Evolutionary conservation across 495 filamentous ascomycete species (phyloP).

Genomic region (Xylaria acuta): DNA sequence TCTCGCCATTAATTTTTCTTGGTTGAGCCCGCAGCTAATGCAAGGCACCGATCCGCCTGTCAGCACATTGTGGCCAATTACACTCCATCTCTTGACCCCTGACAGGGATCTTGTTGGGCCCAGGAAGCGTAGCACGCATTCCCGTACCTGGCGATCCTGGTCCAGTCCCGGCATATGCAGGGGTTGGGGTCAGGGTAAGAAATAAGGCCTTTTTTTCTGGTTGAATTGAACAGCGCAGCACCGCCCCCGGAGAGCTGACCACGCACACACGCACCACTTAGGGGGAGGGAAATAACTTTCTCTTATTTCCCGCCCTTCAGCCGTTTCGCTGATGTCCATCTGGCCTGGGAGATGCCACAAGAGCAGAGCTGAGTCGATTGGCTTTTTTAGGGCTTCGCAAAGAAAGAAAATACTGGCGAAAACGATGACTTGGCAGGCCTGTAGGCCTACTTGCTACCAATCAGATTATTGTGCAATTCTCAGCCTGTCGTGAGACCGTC

Average conservation of each 20-base stretch:
- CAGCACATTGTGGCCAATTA: slow-evolving; percentile 20
- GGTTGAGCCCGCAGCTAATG: slow-evolving; percentile 22
- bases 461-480: background rate
- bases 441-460: background rate
- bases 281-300: background rate
- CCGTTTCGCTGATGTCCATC: background rate
- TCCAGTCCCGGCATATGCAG: slow-evolving; percentile 23
- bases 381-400: slow-evolving; percentile 1
- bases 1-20: slow-evolving; percentile 12
- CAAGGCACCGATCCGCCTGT: slow-evolving; percentile 29
- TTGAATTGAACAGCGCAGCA: slow-evolving; percentile 19
- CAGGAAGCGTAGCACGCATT: slow-evolving; percentile 15
- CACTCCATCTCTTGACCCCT: background rate
- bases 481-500: slow-evolving; percentile 3
- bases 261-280: background rate
- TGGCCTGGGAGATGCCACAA: background rate
- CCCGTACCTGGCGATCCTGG: slow-evolving; percentile 25
- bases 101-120: slow-evolving; percentile 8
- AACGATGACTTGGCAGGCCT: background rate
- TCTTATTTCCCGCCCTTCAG: background rate
- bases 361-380: slow-evolving; percentile 11
- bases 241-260: slow-evolving; percentile 21
- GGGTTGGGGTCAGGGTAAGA: slow-evolving; percentile 20
- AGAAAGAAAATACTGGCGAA: background rate
- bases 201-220: background rate